Conservation (phyloP, 139 green algal genomes). For the Volvox africanus region DNA sequence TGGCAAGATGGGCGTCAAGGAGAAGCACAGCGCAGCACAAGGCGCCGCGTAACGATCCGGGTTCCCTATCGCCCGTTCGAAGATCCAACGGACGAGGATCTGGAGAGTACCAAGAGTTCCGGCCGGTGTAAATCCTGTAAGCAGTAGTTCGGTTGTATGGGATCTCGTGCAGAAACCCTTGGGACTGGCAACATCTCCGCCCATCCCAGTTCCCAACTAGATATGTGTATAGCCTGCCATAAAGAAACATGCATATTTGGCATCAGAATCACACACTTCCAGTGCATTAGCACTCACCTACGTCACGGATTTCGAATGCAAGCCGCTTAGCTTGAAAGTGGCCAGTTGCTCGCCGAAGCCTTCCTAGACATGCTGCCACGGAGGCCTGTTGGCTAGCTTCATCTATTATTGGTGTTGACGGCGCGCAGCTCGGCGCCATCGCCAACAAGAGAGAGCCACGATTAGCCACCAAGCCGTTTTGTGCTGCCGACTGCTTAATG, state of each 20-base stretch:
- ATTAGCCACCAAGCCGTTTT: not conserved
- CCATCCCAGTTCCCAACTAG: too few relatives aligned
- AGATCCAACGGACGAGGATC: constrained; percentile 23
- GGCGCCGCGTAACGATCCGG: constrained; percentile 14
- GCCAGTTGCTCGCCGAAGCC: not conserved
- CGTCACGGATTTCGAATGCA: constrained; percentile 24
- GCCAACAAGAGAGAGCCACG: too few relatives aligned
- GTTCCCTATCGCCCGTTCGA: not conserved
- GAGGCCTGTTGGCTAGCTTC: not conserved
- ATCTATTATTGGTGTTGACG: not conserved
- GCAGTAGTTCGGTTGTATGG: not conserved
- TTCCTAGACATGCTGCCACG: not conserved
- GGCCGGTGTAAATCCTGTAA: constrained; percentile 34
- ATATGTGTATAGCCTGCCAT: too few relatives aligned
- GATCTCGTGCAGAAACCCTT: too few relatives aligned
- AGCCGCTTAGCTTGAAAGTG: constrained; percentile 37
- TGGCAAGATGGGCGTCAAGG: constrained; percentile 11
- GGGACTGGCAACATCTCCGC: too few relatives aligned
- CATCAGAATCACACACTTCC: not conserved
- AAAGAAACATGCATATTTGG: not conserved
- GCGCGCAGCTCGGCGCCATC: constrained; percentile 2
- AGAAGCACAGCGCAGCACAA: constrained; percentile 15
- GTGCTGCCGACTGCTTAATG: too few relatives aligned
- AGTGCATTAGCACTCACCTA: constrained; percentile 8
- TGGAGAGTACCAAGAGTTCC: constrained; percentile 23